Conservation (phyloP, 257 asterid genomes). For the Lycium ferocissimum region DNA sequence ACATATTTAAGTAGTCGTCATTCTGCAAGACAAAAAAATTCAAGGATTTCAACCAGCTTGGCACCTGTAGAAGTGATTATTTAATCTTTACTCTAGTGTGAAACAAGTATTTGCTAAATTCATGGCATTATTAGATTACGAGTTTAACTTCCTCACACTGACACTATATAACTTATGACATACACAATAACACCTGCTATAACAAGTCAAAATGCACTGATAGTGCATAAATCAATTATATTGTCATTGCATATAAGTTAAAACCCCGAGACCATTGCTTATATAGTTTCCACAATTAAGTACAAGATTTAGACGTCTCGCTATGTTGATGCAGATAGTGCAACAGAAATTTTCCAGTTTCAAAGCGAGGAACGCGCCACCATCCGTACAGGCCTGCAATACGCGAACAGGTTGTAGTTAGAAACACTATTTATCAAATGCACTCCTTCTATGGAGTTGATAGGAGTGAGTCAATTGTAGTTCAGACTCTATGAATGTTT, state of each 20-base stretch:
- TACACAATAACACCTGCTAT: neutral
- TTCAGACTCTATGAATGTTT: neutral
- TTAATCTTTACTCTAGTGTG: too few relatives aligned
- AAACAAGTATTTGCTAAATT: too few relatives aligned
- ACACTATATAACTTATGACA: neutral
- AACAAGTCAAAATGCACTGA: neutral
- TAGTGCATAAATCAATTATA: neutral
- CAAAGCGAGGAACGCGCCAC: conserved; percentile 56
- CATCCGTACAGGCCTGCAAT: conserved; percentile 49
- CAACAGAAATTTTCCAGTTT: conserved; percentile 29
- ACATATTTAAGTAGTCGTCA: too few relatives aligned
- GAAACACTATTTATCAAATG: neutral
- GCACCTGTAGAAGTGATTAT: too few relatives aligned
- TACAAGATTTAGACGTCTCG: neutral
- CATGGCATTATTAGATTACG: too few relatives aligned
- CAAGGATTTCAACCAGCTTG: too few relatives aligned
- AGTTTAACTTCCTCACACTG: too few relatives aligned
- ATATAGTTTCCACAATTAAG: neutral
- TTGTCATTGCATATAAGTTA: neutral
- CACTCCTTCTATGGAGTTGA: neutral
- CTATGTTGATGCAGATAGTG: neutral
- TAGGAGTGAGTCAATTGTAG: neutral
- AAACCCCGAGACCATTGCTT: neutral
- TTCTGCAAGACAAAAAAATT: too few relatives aligned
- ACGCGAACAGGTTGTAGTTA: conserved; percentile 24